Base-by-base conservation (phyloP, 2,329 filamentous ascomycete genomes). In the Domatiomyces globalis region DNA sequence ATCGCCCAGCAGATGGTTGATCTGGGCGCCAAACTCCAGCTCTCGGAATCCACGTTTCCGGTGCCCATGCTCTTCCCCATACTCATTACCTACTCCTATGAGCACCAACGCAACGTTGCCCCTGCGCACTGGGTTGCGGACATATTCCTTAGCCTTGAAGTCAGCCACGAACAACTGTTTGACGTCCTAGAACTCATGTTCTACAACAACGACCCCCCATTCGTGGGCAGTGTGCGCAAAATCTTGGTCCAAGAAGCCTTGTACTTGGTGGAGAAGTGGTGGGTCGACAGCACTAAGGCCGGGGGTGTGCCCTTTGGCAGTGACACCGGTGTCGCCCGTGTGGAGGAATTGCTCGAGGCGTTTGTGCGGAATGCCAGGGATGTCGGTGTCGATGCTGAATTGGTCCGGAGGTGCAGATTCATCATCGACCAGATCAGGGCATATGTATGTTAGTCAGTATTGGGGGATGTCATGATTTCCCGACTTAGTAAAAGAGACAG, bases 131-230 rank as follows among this genome's bases (percentile, higher is more conserved):
- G 80, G 80, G 76, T 81, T 1, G 70, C 83, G 17, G 80, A 85
- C 61, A 70, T 83, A 1, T 80, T 86, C 62, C 66, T 85, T 25
- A 75, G 78, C 49, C 72, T 85, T 1, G 73, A 77, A 1, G 76
- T 84, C 17, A 70, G 79, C 0, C 75, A 76, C 54, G 82, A 85
- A 60, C 70, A 72, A 6, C 66, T 85, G 8, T 73, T 84, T 59
- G 70, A 74, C 1, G 75, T 80, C 1, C 68, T 86, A 8, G 82
- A 85, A 62, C 69, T 71, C 25, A 77, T 85, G 66, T 85, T 80
- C 68, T 84, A 83, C 65, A 76, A 76, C 39, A 79, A 83, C 56
- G 78, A 83, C 59, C 70, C 75, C 5, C 82, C 83, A 0, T 86
- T 85, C 64, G 68, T 73, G 36, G 79, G 78, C 4, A 65, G 69